Percentiles rank a stretch among this genome's conserved stretches.
These are phyloP conservation scores for Hyphopichia pseudoburtonii DNA, from an alignment of 1,139 yeast genomes.

Conservation along the genomic window DNA sequence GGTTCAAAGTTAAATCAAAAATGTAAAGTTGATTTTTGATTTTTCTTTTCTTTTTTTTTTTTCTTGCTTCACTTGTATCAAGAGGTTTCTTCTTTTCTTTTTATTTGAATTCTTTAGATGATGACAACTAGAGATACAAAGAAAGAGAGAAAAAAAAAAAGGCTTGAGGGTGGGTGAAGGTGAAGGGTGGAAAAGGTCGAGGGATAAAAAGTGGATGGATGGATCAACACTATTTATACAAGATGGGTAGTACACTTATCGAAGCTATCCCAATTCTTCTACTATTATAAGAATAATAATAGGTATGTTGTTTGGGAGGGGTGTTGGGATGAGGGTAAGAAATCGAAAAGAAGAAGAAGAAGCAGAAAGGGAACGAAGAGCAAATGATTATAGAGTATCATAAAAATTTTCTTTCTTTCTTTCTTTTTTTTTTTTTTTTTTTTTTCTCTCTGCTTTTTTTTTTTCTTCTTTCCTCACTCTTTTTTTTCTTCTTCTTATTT, in stretches of 20 bases:
- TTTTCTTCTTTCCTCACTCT: background rate
- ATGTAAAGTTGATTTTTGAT: too few species aligned
- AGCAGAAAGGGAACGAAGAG: background rate
- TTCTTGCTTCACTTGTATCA: too few species aligned
- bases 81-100: too few species aligned
- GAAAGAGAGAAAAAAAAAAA: too few species aligned
- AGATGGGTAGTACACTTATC: too few species aligned
- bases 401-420: background rate
- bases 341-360: background rate
- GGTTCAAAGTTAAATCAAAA: too few species aligned
- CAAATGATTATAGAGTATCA: too few species aligned
- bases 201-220: background rate
- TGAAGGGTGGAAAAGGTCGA: background rate
- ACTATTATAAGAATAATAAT: background rate
- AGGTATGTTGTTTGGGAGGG: background rate
- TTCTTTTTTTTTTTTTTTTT: background rate
- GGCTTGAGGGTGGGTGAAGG: background rate
- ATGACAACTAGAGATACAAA: too few species aligned
- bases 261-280: slow-evolving; percentile 1
- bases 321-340: background rate
- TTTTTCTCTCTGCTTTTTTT: background rate
- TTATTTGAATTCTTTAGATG: too few species aligned
- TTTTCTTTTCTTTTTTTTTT: too few species aligned
- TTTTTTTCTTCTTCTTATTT: background rate
- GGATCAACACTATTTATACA: too few species aligned